These are phyloP conservation scores for Buddleja alternifolia DNA, from an alignment of 257 asterid species.

Conservation along the genomic window DNA sequence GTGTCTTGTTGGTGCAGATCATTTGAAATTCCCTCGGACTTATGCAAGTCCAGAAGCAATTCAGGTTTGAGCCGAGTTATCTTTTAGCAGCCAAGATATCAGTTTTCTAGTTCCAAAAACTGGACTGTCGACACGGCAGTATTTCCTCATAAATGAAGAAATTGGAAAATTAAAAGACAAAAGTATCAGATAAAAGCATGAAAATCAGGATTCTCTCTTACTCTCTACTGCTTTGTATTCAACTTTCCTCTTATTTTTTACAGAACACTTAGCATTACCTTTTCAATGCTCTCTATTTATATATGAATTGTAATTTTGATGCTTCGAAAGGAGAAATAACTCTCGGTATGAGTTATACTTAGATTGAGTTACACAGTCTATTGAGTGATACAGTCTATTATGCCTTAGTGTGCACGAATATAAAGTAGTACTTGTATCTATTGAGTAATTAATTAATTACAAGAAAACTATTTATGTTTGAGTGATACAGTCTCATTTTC, in stretches of 20 bases:
- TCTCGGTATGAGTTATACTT: neutral
- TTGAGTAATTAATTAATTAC: neutral
- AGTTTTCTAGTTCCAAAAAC: slow-evolving; percentile 28
- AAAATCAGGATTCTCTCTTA: neutral
- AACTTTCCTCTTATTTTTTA: neutral
- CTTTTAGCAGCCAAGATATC: slow-evolving; percentile 14
- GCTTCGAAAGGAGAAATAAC: neutral
- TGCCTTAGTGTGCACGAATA: neutral
- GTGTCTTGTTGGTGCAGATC: slow-evolving; percentile 98
- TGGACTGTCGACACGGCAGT: slow-evolving; percentile 12
- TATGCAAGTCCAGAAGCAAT: slow-evolving; percentile 96
- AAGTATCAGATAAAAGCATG: neutral
- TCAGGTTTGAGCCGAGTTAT: slow-evolving; percentile 64
- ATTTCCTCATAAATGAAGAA: neutral
- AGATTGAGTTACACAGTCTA: no score
- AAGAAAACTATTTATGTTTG: no score
- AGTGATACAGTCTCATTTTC: slow-evolving; percentile 1
- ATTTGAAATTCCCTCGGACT: slow-evolving; percentile 86
- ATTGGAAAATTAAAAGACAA: neutral
- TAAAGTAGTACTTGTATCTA: neutral
- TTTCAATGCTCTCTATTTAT: neutral
- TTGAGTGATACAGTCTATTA: no score
- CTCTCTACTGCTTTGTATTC: neutral
- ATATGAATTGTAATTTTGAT: slow-evolving; percentile 18
- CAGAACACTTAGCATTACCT: neutral